phyloP scores from a whole-genome alignment of 176 grass and related monocot genomes.

The Ampelocalamus luodianensis region DNA sequence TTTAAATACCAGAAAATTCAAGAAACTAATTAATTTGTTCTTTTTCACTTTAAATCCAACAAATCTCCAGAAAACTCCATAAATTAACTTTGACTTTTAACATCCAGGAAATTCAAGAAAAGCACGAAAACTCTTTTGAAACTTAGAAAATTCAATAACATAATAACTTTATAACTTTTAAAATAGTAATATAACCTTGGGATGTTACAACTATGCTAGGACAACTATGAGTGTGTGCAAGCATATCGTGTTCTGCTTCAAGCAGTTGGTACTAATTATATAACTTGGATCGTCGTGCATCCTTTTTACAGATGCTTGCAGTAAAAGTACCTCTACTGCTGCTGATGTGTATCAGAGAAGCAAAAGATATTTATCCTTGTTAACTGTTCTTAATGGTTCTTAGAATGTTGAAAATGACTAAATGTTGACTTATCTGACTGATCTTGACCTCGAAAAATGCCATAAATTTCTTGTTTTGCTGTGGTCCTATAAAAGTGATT shows the following conservation, averaged over 20 bases:
- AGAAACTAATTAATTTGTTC: too few species aligned
- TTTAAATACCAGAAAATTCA: too few species aligned
- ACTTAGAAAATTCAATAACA: too few species aligned
- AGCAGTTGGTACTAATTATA: slow-evolving; percentile 4
- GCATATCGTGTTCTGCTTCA: not conserved
- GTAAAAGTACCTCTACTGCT: slow-evolving; percentile 10
- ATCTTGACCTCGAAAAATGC: not conserved
- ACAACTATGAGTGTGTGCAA: not conserved
- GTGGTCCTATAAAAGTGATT: slow-evolving; percentile 28
- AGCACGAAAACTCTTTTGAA: too few species aligned
- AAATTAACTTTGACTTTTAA: too few species aligned
- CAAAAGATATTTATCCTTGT: not conserved
- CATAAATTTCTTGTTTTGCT: not conserved
- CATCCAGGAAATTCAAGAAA: too few species aligned
- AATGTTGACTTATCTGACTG: not conserved
- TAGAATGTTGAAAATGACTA: slow-evolving; percentile 15
- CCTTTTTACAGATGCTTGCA: slow-evolving; percentile 7
- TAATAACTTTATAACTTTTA: too few species aligned
- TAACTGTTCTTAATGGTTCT: not conserved
- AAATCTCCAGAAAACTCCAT: too few species aligned
- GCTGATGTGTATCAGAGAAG: not conserved
- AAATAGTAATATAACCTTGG: too few species aligned
- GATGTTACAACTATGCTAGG: not conserved
- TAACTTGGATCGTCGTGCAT: not conserved
- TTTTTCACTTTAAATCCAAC: too few species aligned